phyloP scores from a whole-genome alignment of 164 flowering plant species.

The Buxus sempervirens region DNA sequence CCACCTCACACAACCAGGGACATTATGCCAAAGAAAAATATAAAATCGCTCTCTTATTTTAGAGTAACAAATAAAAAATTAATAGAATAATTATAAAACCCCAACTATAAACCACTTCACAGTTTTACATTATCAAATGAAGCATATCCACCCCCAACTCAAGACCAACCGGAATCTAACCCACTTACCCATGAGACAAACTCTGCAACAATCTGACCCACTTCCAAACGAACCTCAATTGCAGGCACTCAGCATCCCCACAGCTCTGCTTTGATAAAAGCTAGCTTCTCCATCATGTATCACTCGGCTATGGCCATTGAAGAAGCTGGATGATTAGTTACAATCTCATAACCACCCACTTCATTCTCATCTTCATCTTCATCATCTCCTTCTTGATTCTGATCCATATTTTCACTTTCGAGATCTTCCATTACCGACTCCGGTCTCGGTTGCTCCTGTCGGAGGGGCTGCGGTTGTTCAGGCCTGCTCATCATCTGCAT shows the following conservation, averaged over 20 bases:
- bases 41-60: too few relatives aligned
- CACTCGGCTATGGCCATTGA: slow-evolving; percentile 27
- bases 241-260: not conserved
- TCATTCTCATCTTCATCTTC: slow-evolving; percentile 22
- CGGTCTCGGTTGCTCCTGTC: slow-evolving; percentile 12
- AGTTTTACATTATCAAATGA: not conserved
- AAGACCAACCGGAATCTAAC: not conserved
- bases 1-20: too few relatives aligned
- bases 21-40: too few relatives aligned
- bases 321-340: slow-evolving; percentile 17
- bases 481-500: slow-evolving; percentile 52
- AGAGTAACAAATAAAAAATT: too few relatives aligned
- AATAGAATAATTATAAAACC: not conserved
- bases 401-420: slow-evolving; percentile 21
- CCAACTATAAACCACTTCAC: not conserved
- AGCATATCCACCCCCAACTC: not conserved
- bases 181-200: slow-evolving; percentile 6
- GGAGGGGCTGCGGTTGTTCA: slow-evolving; percentile 40
- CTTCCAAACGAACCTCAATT: not conserved
- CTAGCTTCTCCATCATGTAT: not conserved
- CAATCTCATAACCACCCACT: slow-evolving; percentile 26
- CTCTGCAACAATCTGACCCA: slow-evolving; percentile 8
- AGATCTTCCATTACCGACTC: slow-evolving; percentile 18
- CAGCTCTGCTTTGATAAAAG: not conserved
- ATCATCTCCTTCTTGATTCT: slow-evolving; percentile 21